phyloP scores from a whole-genome alignment of 2,329 filamentous ascomycete genomes.

The Fusarium nanum region DNA sequence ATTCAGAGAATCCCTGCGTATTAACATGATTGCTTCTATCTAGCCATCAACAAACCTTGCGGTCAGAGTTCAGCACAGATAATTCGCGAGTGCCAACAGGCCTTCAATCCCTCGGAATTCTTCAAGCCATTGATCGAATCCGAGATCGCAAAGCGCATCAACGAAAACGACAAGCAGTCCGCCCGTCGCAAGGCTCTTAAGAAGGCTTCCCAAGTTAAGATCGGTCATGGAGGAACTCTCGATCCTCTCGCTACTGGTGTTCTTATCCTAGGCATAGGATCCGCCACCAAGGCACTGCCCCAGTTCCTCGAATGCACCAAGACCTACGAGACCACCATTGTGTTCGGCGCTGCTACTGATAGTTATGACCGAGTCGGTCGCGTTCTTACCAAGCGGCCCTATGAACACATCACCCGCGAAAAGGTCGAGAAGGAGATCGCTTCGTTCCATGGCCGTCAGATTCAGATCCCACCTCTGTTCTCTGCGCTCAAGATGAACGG shows the following conservation, averaged over 20 bases:
- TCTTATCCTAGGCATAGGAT: constrained; percentile 87
- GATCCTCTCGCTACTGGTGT: constrained; percentile 95
- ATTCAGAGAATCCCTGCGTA: neutral
- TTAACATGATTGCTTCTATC: constrained; percentile 23
- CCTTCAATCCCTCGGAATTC: constrained; percentile 82
- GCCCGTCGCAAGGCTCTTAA: constrained; percentile 68
- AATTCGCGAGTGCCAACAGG: constrained; percentile 84
- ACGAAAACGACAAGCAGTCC: constrained; percentile 69
- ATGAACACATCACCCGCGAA: constrained; percentile 83
- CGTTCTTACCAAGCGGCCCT: constrained; percentile 78
- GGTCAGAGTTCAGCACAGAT: constrained; percentile 90
- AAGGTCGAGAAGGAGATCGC: constrained; percentile 81
- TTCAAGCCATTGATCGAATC: constrained; percentile 82
- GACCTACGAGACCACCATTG: constrained; percentile 86
- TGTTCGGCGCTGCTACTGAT: constrained; percentile 94
- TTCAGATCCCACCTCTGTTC: constrained; percentile 92
- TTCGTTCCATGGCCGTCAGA: constrained; percentile 82
- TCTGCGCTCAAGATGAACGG: constrained; percentile 93
- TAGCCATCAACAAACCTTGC: constrained; percentile 93
- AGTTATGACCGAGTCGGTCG: constrained; percentile 91
- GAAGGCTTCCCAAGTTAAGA: constrained; percentile 80
- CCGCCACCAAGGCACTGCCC: constrained; percentile 84
- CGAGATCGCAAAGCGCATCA: constrained; percentile 66
- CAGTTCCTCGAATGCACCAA: constrained; percentile 91
- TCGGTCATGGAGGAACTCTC: constrained; percentile 95